Percentiles rank a stretch among this genome's conserved stretches.
Evolutionary conservation across 1,139 yeast species (phyloP).

Genomic region (Yamadazyma mexicana): DNA sequence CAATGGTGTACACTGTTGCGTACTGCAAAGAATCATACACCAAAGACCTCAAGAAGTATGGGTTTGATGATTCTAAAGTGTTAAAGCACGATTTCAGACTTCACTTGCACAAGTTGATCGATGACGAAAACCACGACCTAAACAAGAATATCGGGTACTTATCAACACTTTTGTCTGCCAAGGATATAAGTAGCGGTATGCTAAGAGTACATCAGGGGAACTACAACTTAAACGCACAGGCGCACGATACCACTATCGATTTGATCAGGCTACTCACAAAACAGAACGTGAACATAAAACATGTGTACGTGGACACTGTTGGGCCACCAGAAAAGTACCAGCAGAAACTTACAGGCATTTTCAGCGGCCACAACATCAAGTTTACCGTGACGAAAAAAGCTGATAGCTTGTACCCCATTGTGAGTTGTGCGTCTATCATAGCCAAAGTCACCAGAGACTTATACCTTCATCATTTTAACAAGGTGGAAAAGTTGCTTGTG

Average conservation of each 20-base stretch:
- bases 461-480: constrained; percentile 45
- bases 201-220: constrained; percentile 55
- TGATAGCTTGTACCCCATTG: constrained; percentile 90
- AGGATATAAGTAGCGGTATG: constrained; percentile 90
- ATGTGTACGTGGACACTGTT: constrained; percentile 90
- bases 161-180: constrained; percentile 79
- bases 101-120: constrained; percentile 58
- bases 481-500: constrained; percentile 20
- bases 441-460: constrained; percentile 95
- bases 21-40: constrained; percentile 67
- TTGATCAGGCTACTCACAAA: constrained; percentile 63
- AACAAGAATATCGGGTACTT: constrained; percentile 79
- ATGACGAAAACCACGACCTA: constrained; percentile 45
- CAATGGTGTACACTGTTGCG: constrained; percentile 94
- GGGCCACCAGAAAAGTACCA: constrained; percentile 92
- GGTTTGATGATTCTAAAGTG: constrained; percentile 92
- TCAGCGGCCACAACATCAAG: constrained; percentile 56
- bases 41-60: constrained; percentile 53
- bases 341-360: constrained; percentile 63
- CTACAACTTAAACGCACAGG: constrained; percentile 90
- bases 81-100: constrained; percentile 72
- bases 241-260: constrained; percentile 89
- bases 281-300: constrained; percentile 61
- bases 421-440: constrained; percentile 93
- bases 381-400: constrained; percentile 95